Conservation (phyloP, 495 filamentous ascomycete genomes). For the Aspergillus ostianus region DNA sequence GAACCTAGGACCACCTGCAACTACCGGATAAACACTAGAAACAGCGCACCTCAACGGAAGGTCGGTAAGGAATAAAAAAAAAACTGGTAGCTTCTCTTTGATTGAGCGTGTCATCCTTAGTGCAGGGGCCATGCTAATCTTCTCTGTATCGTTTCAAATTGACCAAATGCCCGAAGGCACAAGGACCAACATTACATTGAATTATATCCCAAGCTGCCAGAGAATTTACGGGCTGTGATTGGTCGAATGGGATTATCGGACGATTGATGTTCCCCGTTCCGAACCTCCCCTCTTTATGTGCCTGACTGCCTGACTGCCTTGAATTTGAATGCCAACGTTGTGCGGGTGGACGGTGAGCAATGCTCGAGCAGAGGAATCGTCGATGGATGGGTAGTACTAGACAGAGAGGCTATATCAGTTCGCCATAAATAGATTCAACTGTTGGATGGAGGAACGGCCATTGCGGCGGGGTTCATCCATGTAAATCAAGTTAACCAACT, state of each 20-base stretch:
- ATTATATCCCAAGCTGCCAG: constrained; percentile 21
- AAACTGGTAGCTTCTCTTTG: constrained; percentile 92
- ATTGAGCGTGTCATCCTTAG: constrained; percentile 99
- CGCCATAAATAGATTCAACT: too few relatives aligned
- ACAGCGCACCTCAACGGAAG: constrained; percentile 18
- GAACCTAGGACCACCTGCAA: constrained; percentile 14
- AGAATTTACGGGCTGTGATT: constrained; percentile 7
- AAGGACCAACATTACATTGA: constrained; percentile 13
- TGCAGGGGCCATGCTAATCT: constrained; percentile 99
- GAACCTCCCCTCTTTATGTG: too few relatives aligned
- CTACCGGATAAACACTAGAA: neutral
- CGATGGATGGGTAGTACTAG: too few relatives aligned
- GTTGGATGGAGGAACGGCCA: too few relatives aligned
- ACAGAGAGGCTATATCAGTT: too few relatives aligned
- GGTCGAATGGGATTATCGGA: constrained; percentile 2
- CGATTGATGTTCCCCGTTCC: neutral
- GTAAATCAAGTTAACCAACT: too few relatives aligned
- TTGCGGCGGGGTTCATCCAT: too few relatives aligned
- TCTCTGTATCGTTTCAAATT: constrained; percentile 85
- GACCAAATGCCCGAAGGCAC: constrained; percentile 77
- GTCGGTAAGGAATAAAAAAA: constrained; percentile 47
- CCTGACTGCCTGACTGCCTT: too few relatives aligned
- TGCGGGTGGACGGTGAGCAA: too few relatives aligned
- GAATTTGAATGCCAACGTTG: too few relatives aligned
- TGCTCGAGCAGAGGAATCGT: too few relatives aligned